Evolutionary conservation across 2,329 filamentous ascomycete genomes (phyloP).

Genomic region (Colletotrichum coccodes): DNA sequence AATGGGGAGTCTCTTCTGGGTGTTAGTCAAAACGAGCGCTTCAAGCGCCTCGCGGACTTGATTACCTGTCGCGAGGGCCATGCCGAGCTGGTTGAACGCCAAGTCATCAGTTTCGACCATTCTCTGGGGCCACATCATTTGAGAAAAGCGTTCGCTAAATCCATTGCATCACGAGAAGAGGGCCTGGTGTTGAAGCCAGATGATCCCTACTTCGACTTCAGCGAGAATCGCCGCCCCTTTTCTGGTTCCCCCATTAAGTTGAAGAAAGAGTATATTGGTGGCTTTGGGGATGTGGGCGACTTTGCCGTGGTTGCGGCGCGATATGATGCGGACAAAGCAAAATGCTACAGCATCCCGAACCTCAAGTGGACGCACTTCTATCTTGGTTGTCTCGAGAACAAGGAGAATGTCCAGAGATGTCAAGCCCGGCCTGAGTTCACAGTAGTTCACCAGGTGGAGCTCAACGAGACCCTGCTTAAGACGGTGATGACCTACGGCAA

Average conservation of each 20-base stretch:
- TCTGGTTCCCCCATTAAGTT: conserved; percentile 77
- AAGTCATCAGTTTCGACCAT: conserved; percentile 73
- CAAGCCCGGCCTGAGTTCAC: conserved; percentile 68
- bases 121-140: conserved; percentile 63
- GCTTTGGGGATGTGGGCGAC: conserved; percentile 84
- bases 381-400: conserved; percentile 80
- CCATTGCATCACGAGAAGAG: conserved; percentile 75
- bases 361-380: conserved; percentile 84
- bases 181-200: conserved; percentile 85
- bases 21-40: conserved; percentile 66
- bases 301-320: conserved; percentile 82
- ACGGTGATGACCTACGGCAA: conserved; percentile 60
- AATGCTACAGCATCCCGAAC: conserved; percentile 60
- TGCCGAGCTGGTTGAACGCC: conserved; percentile 74
- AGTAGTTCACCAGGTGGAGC: conserved; percentile 71
- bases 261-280: conserved; percentile 84
- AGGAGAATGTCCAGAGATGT: conserved; percentile 63
- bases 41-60: conserved; percentile 67
- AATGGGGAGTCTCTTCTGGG: conserved; percentile 63
- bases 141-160: conserved; percentile 72
- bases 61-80: conserved; percentile 64
- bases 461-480: conserved; percentile 62
- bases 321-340: conserved; percentile 73
- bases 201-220: conserved; percentile 78
- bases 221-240: conserved; percentile 45